These are phyloP conservation scores for Falciphora oryzae DNA, from an alignment of 2,329 filamentous ascomycete species.

Conservation along the genomic window DNA sequence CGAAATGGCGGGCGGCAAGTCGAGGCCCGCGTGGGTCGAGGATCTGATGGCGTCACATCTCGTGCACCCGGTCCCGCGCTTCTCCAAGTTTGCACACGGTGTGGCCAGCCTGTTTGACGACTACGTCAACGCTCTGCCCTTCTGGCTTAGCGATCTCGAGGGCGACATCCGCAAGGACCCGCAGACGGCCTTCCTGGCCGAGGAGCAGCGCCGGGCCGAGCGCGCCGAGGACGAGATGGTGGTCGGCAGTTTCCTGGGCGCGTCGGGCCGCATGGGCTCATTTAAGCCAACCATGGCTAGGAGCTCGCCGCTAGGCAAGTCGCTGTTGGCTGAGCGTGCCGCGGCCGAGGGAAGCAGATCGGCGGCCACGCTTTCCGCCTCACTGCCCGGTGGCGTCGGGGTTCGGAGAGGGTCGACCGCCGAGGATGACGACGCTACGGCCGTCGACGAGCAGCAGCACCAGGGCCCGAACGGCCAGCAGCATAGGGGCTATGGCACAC, in stretches of 20 bases:
- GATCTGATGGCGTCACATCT: slow-evolving; percentile 91
- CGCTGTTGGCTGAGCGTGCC: slow-evolving; percentile 51
- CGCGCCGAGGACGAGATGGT: slow-evolving; percentile 81
- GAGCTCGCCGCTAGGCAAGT: slow-evolving; percentile 63
- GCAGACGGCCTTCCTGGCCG: slow-evolving; percentile 81
- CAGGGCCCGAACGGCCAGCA: slow-evolving; percentile 11
- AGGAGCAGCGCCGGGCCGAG: slow-evolving; percentile 77
- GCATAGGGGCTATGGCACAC: slow-evolving; percentile 40
- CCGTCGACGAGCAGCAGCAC: slow-evolving; percentile 11
- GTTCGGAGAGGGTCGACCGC: slow-evolving; percentile 5
- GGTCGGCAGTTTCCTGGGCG: slow-evolving; percentile 78
- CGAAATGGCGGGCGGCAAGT: slow-evolving; percentile 38
- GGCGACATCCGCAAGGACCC: slow-evolving; percentile 92
- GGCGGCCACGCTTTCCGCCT: not conserved
- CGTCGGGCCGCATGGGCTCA: slow-evolving; percentile 38
- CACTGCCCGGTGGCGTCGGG: not conserved
- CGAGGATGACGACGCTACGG: slow-evolving; percentile 27
- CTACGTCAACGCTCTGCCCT: slow-evolving; percentile 90
- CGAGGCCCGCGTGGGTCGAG: slow-evolving; percentile 77
- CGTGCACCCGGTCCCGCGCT: slow-evolving; percentile 80
- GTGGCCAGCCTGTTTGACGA: slow-evolving; percentile 90
- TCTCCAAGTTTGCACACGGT: slow-evolving; percentile 96
- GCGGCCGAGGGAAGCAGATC: slow-evolving; percentile 16
- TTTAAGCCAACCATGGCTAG: slow-evolving; percentile 49
- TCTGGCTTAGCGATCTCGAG: slow-evolving; percentile 91